These are phyloP conservation scores for Penicillium fimorum DNA, from an alignment of 495 filamentous ascomycete species.

Conservation along the genomic window DNA sequence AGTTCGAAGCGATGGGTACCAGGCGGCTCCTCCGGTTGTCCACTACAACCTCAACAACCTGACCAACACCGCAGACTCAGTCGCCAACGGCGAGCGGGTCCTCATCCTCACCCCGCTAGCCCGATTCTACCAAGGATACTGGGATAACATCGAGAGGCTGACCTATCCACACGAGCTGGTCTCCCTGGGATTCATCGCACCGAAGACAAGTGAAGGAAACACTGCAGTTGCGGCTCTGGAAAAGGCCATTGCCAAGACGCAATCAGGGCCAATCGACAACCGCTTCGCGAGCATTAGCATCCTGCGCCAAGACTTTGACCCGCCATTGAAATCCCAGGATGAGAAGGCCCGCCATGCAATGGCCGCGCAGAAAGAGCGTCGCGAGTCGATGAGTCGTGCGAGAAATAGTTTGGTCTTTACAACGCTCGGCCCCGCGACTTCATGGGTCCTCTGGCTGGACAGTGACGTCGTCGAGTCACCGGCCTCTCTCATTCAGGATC, in stretches of 20 bases:
- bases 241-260: conserved; percentile 77
- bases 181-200: conserved; percentile 93
- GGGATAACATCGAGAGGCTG: conserved; percentile 87
- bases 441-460: conserved; percentile 97
- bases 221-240: conserved; percentile 77
- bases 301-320: conserved; percentile 91
- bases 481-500: conserved; percentile 81
- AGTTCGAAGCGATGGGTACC: conserved; percentile 52
- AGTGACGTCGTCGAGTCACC: conserved; percentile 91
- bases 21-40: conserved; percentile 77
- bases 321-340: conserved; percentile 72
- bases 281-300: conserved; percentile 92
- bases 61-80: conserved; percentile 71
- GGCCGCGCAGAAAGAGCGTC: conserved; percentile 77
- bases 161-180: conserved; percentile 91
- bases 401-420: conserved; percentile 94
- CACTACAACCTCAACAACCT: conserved; percentile 94
- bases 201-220: conserved; percentile 86
- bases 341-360: conserved; percentile 90
- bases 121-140: conserved; percentile 89
- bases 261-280: conserved; percentile 71
- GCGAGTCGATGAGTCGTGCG: conserved; percentile 88
- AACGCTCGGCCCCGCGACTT: conserved; percentile 88
- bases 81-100: conserved; percentile 77
- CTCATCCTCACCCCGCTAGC: conserved; percentile 91